Evolutionary conservation across 345 rosid genomes (phyloP), one percentile per base, ranked within the genome.

Genomic region (rapeseed (Brassica napus)): DNA sequence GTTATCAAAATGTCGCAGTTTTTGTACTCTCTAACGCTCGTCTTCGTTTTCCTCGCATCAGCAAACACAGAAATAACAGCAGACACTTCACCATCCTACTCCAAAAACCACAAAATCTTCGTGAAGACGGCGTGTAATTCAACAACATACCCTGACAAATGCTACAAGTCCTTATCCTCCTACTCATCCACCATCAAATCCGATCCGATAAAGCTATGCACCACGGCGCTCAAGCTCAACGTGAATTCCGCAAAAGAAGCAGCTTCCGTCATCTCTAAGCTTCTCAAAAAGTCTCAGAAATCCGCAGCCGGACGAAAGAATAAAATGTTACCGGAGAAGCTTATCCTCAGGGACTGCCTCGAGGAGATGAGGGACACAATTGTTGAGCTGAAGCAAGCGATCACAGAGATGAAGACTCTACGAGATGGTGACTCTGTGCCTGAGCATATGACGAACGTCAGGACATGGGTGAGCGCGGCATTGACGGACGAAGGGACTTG

Each of bases 381-480:
- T 18, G 83, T 83, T 23, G 87, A 87, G 86, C 86, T 94, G 34
- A 83, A 84, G 73, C 80, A 86, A 31, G 89, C 94, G 0, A 14
- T 84, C 68, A 55, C 65, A n/a, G 85, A 71, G 61, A 58, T 90
- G 87, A 81, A 81, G 68, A 60, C 0, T 23, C 11, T 81, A 9
- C 15, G 39, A 57, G 79, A 58, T 7, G 77, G 82, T 39, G 37
- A 61, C 0, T 74, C 77, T 2, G 5, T 60, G 68, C 75, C 73
- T 66, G 80, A 82, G 58, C 88, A 85, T 39, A 64, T 89, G 54
- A 69, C 65, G 4, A 84, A 85, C 58, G 77, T 88, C 10, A 73
- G 82, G 83, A 89, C 91, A 0, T 94, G 92, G 90, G 80, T 86
- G 5, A 91, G 97, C 74, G 87, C 91, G 0, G 92, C 94, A 3